Base-by-base conservation (phyloP, 495 filamentous ascomycete genomes). In the Collariella sp. region DNA sequence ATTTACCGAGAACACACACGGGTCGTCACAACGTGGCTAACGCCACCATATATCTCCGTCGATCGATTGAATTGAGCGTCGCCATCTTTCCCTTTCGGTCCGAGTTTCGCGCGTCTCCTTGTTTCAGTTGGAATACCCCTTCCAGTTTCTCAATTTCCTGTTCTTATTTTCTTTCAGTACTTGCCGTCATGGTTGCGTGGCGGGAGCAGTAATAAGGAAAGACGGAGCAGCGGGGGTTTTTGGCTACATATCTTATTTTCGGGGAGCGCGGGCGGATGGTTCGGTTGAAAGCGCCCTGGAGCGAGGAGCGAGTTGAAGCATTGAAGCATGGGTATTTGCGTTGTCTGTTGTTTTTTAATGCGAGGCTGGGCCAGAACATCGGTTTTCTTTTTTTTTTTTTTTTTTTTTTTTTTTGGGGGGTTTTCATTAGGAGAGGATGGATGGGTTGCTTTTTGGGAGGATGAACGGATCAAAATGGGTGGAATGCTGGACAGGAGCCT, bases 71-170 rank as follows among this genome's bases (percentile, higher is more conserved):
- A 26, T 31, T 9, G 26, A 9, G 26, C 35, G n/a, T 13, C 15
- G n/a, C n/a, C 41, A 20, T 20, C 41, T 13, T n/a, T 38, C 5
- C 4, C 23, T 39, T 16, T 12, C 15, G 29, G 23, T 31, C n/a
- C 51, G 44, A 52, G 7, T 26, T n/a, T 24, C 42, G n/a, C n/a
- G n/a, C 35, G 19, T 40, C 33, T 7, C 18, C 29, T 33, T 42
- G 31, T 40, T 54, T 46, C 50, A 35, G 43, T 47, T 47, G 43
- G 35, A 54, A 54, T 54, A 54, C 51, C 51, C 49, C 31, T 35
- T 52, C 50, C 29, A 12, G 11, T 33, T 50, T 35, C 16, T 18
- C 2, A 22, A 2, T 47, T 47, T 34, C 31, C 6, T 24, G 40
- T 42, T 34, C 5, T 18, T 5, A 26, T 41, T 50, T 11, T 15